These are phyloP conservation scores for Alloteropsis angusta DNA, from an alignment of 202 grass and related monocot species.

Conservation along the genomic window DNA sequence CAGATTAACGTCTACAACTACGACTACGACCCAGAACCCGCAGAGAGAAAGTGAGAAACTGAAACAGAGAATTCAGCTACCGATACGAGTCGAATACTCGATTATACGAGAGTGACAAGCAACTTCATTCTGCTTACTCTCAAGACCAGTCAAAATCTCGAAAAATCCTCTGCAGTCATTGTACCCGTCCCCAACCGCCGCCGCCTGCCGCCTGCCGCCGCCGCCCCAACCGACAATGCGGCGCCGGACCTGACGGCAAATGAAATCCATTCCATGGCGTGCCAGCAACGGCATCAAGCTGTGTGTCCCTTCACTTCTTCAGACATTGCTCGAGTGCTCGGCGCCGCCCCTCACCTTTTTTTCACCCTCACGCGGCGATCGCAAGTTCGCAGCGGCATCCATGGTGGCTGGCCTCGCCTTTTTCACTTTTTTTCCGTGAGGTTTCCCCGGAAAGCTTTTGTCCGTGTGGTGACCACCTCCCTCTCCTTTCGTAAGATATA, in stretches of 20 bases:
- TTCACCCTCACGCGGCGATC: neutral
- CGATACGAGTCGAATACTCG: neutral
- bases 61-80: neutral
- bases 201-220: neutral
- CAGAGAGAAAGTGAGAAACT: neutral
- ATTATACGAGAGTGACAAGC: slow-evolving; percentile 14
- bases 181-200: neutral
- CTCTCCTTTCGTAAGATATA: neutral
- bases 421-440: neutral
- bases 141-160: slow-evolving; percentile 12
- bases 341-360: slow-evolving; percentile 10
- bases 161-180: neutral
- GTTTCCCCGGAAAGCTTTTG: slow-evolving; percentile 3
- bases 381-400: neutral
- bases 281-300: neutral
- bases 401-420: neutral
- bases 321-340: neutral
- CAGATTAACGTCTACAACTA: neutral
- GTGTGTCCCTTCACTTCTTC: neutral
- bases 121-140: slow-evolving; percentile 2
- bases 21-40: neutral
- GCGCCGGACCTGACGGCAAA: neutral
- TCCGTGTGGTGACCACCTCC: neutral
- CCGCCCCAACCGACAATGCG: neutral
- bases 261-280: neutral